These are phyloP conservation scores for Ceratocystis lukuohia DNA, from an alignment of 2,329 filamentous ascomycete species.

Conservation along the genomic window DNA sequence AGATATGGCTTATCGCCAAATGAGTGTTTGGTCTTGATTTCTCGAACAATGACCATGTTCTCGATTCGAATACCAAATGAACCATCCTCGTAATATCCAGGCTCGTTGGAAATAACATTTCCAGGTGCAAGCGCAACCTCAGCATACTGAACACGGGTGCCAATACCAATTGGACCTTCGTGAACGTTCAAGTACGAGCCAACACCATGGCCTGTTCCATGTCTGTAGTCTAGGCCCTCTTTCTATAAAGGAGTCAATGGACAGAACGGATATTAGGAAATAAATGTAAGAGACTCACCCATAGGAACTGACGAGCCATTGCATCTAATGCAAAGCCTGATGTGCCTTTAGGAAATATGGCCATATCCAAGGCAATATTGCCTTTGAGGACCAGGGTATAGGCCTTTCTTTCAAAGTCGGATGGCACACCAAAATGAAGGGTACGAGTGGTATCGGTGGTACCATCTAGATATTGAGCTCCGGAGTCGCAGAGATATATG, in stretches of 20 bases:
- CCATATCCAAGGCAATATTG: slow-evolving; percentile 74
- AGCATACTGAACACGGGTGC: slow-evolving; percentile 77
- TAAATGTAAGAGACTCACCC: slow-evolving; percentile 41
- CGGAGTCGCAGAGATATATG: slow-evolving; percentile 92
- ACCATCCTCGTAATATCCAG: slow-evolving; percentile 93
- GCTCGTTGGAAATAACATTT: slow-evolving; percentile 92
- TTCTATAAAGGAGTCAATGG: slow-evolving; percentile 28
- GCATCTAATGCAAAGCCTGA: slow-evolving; percentile 84
- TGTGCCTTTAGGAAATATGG: slow-evolving; percentile 86
- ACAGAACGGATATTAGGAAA: not conserved
- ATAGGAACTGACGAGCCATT: slow-evolving; percentile 79
- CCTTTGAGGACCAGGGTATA: slow-evolving; percentile 94
- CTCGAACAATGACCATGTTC: slow-evolving; percentile 82
- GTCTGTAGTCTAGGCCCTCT: slow-evolving; percentile 83
- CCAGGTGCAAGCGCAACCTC: slow-evolving; percentile 83
- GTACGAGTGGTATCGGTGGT: slow-evolving; percentile 94
- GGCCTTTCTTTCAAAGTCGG: slow-evolving; percentile 68
- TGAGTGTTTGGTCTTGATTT: slow-evolving; percentile 71
- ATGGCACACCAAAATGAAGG: slow-evolving; percentile 77
- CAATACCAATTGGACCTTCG: slow-evolving; percentile 92
- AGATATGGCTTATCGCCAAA: slow-evolving; percentile 92
- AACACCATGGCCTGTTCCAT: slow-evolving; percentile 91
- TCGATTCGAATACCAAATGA: slow-evolving; percentile 92
- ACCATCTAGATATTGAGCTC: slow-evolving; percentile 89
- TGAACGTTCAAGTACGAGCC: slow-evolving; percentile 95